These are phyloP conservation scores for Amphichorda felina DNA, from an alignment of 2,329 filamentous ascomycete species.

Conservation along the genomic window DNA sequence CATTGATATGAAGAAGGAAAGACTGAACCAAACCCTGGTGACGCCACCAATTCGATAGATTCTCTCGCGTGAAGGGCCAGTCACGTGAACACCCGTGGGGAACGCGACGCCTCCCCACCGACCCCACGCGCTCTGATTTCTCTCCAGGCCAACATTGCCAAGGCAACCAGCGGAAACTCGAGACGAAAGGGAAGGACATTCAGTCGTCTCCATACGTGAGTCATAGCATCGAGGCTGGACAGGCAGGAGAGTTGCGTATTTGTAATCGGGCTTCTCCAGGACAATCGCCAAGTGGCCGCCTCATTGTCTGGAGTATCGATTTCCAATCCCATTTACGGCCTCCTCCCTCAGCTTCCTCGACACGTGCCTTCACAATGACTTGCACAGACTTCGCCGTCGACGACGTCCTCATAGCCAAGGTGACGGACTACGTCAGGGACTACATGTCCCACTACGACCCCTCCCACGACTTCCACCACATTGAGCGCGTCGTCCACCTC, in stretches of 20 bases:
- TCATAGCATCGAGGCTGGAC: too few relatives aligned
- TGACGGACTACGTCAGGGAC: slow-evolving; percentile 51
- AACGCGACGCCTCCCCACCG: background rate
- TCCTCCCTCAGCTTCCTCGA: background rate
- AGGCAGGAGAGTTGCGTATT: too few relatives aligned
- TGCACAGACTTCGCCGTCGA: slow-evolving; percentile 13
- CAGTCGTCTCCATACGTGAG: too few relatives aligned
- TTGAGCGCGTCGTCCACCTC: slow-evolving; percentile 66
- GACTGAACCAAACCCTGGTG: too few relatives aligned
- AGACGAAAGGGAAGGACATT: too few relatives aligned
- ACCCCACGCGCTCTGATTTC: background rate
- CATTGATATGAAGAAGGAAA: too few relatives aligned
- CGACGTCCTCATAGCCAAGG: slow-evolving; percentile 37
- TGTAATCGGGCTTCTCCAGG: too few relatives aligned
- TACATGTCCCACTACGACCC: slow-evolving; percentile 74
- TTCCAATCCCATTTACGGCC: too few relatives aligned
- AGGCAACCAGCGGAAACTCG: too few relatives aligned
- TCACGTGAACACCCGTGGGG: slow-evolving; percentile 3
- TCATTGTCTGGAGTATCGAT: too few relatives aligned
- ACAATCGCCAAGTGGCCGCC: too few relatives aligned
- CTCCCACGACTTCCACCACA: slow-evolving; percentile 81
- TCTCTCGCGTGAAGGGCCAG: background rate
- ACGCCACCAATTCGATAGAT: too few relatives aligned
- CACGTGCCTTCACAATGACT: slow-evolving; percentile 8
- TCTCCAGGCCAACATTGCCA: background rate